Base-by-base conservation (phyloP, 768 basidiomycete genomes). In the Amanita exitialis region DNA sequence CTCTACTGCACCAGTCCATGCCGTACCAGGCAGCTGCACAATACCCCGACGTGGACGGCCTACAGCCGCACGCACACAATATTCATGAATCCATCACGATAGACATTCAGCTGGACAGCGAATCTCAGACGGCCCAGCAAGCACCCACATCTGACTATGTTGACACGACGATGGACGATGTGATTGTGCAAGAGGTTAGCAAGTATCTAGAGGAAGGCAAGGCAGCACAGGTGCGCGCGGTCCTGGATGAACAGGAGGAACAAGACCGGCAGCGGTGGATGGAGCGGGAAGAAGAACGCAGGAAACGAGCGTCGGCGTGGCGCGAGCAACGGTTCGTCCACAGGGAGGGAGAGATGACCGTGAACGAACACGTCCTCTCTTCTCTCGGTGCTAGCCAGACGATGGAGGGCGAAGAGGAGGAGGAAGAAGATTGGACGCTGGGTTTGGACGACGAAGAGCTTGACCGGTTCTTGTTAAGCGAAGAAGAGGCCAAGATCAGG, bases 381-480 rank as follows among this genome's bases (percentile, higher is more conserved):
- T 13, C 15, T 38, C 28, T 10, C 1, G 20, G 10, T 21, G 16
- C 28, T 7, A 23, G 12, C 25, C 8, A 34, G 39, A 7, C 34
- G 9, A 12, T 9, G n/a, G 39, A 38, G 28, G 32, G 4, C 10
- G 3, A 12, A 12, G 48, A 34, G 4, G 49, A 34, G 13, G 42
- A 35, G 28, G 71, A 67, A 9, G 80, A 89, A 56, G 84, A 86
- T 44, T 51, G 50, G 55, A 67, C 91, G 42, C 62, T 72, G 18
- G 90, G 85, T 13, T 71, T 97, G n/a, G 86, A 96, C 64, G 93
- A 97, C 59, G 89, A 83, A 4, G 93, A 97, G 62, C 73, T 96
- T 38, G 86, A 95, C 62, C 72, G 71, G 21, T 86, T 96, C 61
- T 69, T 90, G 50, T 66, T 93, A 20, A 79, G 75, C 6, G 83